Evolutionary conservation across 2,329 filamentous ascomycete genomes (phyloP).

Genomic region (Arthrocladium fulminans): DNA sequence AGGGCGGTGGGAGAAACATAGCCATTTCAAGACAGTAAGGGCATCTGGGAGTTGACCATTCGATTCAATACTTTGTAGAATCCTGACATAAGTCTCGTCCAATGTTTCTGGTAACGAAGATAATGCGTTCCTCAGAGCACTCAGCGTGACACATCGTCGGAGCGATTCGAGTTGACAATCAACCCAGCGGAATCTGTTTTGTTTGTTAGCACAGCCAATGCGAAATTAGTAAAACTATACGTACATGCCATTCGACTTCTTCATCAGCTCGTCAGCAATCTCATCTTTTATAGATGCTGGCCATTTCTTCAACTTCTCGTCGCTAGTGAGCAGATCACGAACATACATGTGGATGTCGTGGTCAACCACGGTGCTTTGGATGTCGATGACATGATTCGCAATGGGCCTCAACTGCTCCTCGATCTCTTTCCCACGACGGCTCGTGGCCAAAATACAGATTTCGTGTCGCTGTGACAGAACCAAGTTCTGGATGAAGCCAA

Average conservation of each 20-base stretch:
- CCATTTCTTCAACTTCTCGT: constrained; percentile 12
- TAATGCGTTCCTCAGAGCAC: constrained; percentile 16
- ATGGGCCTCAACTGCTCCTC: constrained; percentile 10
- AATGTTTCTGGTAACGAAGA: constrained; percentile 20
- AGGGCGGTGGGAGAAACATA: constrained; percentile 6
- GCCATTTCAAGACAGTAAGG: constrained; percentile 8
- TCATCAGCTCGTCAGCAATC: constrained; percentile 24
- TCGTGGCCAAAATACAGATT: constrained; percentile 14
- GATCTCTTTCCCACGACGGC: constrained; percentile 15
- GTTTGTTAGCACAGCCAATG: not conserved
- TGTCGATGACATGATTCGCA: constrained; percentile 2
- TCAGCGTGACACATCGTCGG: constrained; percentile 16
- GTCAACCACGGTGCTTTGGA: constrained; percentile 14
- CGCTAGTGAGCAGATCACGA: constrained; percentile 10
- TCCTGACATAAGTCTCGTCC: constrained; percentile 20
- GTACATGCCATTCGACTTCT: constrained; percentile 18
- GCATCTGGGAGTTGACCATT: constrained; percentile 7
- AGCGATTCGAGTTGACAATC: constrained; percentile 24
- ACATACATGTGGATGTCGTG: constrained; percentile 16
- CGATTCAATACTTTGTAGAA: constrained; percentile 5
- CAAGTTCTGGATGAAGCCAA: constrained; percentile 9
- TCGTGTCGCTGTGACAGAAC: not conserved
- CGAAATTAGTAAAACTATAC: not conserved
- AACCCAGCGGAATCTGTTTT: constrained; percentile 24
- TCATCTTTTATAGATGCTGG: constrained; percentile 8